These are phyloP conservation scores for Conticribra guillardii DNA, from an alignment of 108 stramenopile species.

Conservation along the genomic window DNA sequence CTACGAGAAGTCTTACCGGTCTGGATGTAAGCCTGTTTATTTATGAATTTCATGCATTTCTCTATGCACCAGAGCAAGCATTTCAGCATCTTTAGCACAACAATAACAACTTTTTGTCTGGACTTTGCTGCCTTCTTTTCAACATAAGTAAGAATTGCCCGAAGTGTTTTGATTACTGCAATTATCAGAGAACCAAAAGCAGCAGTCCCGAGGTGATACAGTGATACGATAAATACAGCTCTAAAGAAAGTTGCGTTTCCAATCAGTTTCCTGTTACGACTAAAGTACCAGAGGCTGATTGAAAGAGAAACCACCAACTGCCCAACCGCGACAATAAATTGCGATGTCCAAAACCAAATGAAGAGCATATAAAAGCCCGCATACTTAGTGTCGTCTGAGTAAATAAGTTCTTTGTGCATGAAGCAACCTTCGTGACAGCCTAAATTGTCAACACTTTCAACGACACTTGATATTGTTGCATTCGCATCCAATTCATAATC, in stretches of 20 bases:
- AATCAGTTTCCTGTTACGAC: conserved; percentile 58
- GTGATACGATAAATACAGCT: conserved; percentile 49
- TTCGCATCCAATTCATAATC: neutral
- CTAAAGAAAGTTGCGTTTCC: conserved; percentile 62
- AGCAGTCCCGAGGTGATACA: conserved; percentile 88
- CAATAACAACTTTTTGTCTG: conserved; percentile 62
- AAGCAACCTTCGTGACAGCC: conserved; percentile 10
- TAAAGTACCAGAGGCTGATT: conserved; percentile 62
- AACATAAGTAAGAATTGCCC: conserved; percentile 75
- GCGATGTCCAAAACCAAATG: conserved; percentile 88
- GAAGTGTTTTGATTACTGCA: conserved; percentile 84
- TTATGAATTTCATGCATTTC: conserved; percentile 78
- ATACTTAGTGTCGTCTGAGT: conserved; percentile 29
- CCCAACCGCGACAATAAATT: conserved; percentile 89
- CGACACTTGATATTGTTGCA: neutral
- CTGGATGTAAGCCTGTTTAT: conserved; percentile 86
- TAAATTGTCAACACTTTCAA: conserved; percentile 44
- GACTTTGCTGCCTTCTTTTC: conserved; percentile 73
- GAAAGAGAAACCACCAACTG: conserved; percentile 83
- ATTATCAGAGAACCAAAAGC: conserved; percentile 91
- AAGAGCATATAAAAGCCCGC: conserved; percentile 81
- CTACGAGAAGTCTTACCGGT: conserved; percentile 53
- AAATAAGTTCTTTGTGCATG: conserved; percentile 30
- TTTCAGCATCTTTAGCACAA: conserved; percentile 78
- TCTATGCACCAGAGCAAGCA: conserved; percentile 85